Evolutionary conservation across 2,329 filamentous ascomycete species (phyloP).

Genomic region (Tolypocladium pustulatum): DNA sequence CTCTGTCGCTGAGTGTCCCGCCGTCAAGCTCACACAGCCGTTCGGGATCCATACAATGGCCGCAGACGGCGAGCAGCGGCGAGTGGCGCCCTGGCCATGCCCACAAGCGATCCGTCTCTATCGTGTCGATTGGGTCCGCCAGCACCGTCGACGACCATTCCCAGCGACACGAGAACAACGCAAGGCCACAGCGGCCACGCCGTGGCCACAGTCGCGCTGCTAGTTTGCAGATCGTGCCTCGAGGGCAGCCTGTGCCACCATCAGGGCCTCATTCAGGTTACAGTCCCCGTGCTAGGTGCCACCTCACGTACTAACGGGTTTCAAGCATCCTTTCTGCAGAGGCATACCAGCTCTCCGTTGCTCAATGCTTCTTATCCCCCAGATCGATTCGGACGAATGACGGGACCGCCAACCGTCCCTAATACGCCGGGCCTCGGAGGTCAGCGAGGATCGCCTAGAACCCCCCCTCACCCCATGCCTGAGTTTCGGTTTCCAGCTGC

Average conservation of each 20-base stretch:
- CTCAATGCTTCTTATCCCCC: constrained; percentile 46
- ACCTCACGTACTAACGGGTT: constrained; percentile 1
- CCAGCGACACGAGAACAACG: constrained; percentile 29
- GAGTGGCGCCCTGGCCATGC: constrained; percentile 35
- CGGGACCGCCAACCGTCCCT: constrained; percentile 31
- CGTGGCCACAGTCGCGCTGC: constrained; percentile 67
- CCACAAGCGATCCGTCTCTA: constrained; percentile 70
- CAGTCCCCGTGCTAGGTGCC: constrained; percentile 7
- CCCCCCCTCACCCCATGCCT: constrained; percentile 33
- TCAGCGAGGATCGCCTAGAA: constrained; percentile 27
- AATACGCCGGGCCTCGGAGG: constrained; percentile 30
- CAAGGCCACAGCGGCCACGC: constrained; percentile 36
- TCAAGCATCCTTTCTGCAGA: constrained; percentile 25
- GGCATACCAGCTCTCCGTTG: constrained; percentile 37
- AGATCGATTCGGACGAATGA: constrained; percentile 31
- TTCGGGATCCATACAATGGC: constrained; percentile 38
- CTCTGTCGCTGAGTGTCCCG: constrained; percentile 52
- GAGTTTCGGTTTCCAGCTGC: constrained; percentile 48
- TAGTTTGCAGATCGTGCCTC: constrained; percentile 60
- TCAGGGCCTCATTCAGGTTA: constrained; percentile 27
- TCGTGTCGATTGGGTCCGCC: constrained; percentile 62
- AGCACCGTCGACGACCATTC: constrained; percentile 36
- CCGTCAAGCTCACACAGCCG: constrained; percentile 32
- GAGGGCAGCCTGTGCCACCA: constrained; percentile 31
- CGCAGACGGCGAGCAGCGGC: constrained; percentile 17